Evolutionary conservation across 1,284 basidiomycete genomes (phyloP), one percentile per base, ranked within the genome.

Genomic region (Cutaneotrichosporon sp.): DNA sequence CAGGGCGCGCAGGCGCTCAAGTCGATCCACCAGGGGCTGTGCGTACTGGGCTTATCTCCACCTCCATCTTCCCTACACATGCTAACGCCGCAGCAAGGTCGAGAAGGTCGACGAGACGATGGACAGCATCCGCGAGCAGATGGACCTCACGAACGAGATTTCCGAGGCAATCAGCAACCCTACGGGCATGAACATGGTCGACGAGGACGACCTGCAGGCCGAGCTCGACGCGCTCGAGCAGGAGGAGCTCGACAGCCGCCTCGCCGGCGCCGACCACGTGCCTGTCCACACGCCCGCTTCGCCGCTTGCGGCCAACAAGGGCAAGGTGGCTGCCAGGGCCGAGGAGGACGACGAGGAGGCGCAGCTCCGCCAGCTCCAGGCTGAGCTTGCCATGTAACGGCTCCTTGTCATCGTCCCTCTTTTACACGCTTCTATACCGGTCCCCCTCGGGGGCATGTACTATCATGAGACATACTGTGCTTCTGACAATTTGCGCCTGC

Each of bases 271-370:
- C 25, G 93, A 98, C 64, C 87, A 89, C 72, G 97, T 88, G 34
- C 97, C 97, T 42, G 83, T 91, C 65, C 94, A 98, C 78, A 83
- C 87, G 57, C 95, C 93, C 34, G 83, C 86, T 54, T 51, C 43
- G n/a, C 63, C 63, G 22, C 42, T 42, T 24, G 45, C 42, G 45
- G 38, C 56, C n/a, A 14, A 20, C 27, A 34, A 25, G 33, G 36
- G 25, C 14, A 42, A 31, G 27, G 29, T 33, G 16, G 42, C 93
- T 31, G 83, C 85, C 56, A 57, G 46, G 18, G 56, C 49, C 22
- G 92, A 95, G 27, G 92, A 95, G 75, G 91, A 90, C 78, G 92
- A 97, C 83, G 95, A 98, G 79, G 95, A 95, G 69, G 89, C 86
- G 50, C 89, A 98, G 80, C 87, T 99, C 74, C 87, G 86, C 77